A percentile compares a stretch with the other conserved stretches of the same genome.
Conservation (phyloP, 345 rosid species). For the Punica granatum region DNA sequence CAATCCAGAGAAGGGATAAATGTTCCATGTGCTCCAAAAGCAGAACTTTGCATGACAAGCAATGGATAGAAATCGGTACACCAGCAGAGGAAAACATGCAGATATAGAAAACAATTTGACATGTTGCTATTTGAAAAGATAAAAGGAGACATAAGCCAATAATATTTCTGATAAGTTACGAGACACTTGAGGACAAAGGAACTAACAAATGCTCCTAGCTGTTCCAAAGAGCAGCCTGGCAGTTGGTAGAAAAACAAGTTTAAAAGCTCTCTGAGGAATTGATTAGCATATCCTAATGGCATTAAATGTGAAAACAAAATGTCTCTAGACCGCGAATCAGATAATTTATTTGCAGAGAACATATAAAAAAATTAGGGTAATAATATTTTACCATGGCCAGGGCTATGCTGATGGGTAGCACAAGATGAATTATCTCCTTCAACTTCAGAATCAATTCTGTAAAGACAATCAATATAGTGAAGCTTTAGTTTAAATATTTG, state of each 20-base stretch:
- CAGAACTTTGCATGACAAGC: background rate
- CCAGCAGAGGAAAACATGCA: background rate
- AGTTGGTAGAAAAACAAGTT: background rate
- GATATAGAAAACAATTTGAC: background rate
- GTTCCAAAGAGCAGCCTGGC: background rate
- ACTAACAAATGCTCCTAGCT: background rate
- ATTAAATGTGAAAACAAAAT: background rate
- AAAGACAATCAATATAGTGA: constrained; percentile 5
- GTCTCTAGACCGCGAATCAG: background rate
- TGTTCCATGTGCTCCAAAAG: background rate
- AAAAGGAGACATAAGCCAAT: background rate
- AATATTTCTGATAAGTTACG: background rate
- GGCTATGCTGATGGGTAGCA: constrained; percentile 25
- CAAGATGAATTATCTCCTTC: constrained; percentile 24
- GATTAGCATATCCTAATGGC: background rate
- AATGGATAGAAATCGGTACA: too few relatives aligned
- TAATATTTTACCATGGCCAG: constrained; percentile 27
- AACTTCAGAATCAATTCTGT: constrained; percentile 62
- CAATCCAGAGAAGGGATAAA: background rate
- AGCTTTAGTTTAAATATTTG: background rate
- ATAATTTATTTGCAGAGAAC: background rate
- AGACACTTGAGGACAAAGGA: background rate
- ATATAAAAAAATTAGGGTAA: background rate
- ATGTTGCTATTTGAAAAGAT: background rate
- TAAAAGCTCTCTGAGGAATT: background rate